phyloP scores from a whole-genome alignment of 345 rosid species.

The Gossypium anomalum region DNA sequence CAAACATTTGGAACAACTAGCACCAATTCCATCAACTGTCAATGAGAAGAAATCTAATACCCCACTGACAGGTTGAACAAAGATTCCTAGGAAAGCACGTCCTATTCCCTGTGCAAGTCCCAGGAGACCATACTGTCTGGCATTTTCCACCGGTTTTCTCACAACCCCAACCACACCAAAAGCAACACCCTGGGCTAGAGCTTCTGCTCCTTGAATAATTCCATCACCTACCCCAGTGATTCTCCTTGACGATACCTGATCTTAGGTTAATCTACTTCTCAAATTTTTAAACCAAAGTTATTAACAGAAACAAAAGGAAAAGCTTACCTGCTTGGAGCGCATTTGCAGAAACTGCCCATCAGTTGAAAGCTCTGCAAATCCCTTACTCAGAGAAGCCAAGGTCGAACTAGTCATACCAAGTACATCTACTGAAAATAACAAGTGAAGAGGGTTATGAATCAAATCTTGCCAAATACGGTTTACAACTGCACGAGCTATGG shows the following conservation, averaged over 20 bases:
- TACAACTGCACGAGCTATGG: constrained; percentile 73
- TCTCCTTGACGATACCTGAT: constrained; percentile 85
- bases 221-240: constrained; percentile 97
- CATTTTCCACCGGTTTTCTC: constrained; percentile 92
- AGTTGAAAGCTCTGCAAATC: constrained; percentile 96
- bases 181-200: constrained; percentile 96
- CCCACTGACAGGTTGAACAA: constrained; percentile 94
- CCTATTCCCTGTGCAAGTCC: constrained; percentile 98
- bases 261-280: constrained; percentile 21
- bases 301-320: constrained; percentile 7
- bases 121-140: constrained; percentile 72
- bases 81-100: constrained; percentile 71
- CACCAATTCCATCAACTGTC: constrained; percentile 94
- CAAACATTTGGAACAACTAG: constrained; percentile 87
- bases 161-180: constrained; percentile 97
- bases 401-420: constrained; percentile 99
- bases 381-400: constrained; percentile 90
- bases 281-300: neutral
- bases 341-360: constrained; percentile 94
- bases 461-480: constrained; percentile 91
- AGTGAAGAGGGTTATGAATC: constrained; percentile 93
- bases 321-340: constrained; percentile 80
- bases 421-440: constrained; percentile 90
- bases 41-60: constrained; percentile 91
- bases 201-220: constrained; percentile 92